phyloP scores from a whole-genome alignment of 345 rosid species.

The Cardamine occulta region DNA sequence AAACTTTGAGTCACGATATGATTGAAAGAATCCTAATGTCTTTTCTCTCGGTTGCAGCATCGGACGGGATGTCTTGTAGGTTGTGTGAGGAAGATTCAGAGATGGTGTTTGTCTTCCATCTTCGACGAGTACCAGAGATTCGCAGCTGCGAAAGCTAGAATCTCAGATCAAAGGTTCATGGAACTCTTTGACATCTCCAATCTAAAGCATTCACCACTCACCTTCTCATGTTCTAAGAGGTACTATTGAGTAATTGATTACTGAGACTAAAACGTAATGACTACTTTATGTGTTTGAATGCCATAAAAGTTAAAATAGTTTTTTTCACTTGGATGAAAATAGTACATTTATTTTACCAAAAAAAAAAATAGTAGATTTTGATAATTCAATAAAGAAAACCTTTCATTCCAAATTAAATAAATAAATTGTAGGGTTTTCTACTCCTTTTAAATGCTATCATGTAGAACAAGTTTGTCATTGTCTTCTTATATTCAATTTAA shows the following conservation, averaged over 20 bases:
- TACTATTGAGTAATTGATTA: background rate
- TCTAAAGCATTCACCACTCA: conserved; percentile 52
- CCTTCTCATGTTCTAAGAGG: conserved; percentile 55
- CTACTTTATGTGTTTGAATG: background rate
- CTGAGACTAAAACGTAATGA: conserved; percentile 3
- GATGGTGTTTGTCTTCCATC: conserved; percentile 75
- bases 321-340: background rate
- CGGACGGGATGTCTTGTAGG: conserved; percentile 82
- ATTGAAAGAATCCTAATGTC: background rate
- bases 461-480: conserved; percentile 9
- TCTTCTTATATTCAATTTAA: background rate
- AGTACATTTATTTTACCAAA: too few species aligned
- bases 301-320: background rate
- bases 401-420: background rate
- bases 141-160: conserved; percentile 69
- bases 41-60: conserved; percentile 49
- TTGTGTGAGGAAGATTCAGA: conserved; percentile 74
- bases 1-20: background rate
- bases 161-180: conserved; percentile 74
- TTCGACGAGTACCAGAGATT: conserved; percentile 81
- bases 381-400: conserved; percentile 3
- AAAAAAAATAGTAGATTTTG: too few species aligned
- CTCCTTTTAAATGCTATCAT: conserved; percentile 18
- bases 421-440: background rate
- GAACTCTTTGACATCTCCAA: conserved; percentile 65